Base-by-base conservation (phyloP, 371 early-diverging fungal genomes). In the Nematocida sp. region DNA sequence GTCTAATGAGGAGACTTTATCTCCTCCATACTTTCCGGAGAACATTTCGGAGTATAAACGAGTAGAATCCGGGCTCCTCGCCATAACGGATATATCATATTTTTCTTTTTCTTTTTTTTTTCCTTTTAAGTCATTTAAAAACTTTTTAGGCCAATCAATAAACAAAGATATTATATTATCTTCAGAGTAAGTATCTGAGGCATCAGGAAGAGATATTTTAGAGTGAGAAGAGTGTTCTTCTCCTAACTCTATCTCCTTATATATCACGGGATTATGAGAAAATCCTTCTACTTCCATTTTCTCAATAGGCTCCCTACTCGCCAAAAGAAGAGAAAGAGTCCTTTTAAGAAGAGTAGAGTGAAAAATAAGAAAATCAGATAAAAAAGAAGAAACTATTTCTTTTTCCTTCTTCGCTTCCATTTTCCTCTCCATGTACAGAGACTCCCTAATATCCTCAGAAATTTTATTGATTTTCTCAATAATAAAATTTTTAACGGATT, bases 1-100 rank as follows among this genome's bases (percentile, higher is more conserved):
- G 45, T 45, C 45, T 45, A 45, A 20, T 13, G 45, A 13, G 20
- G 13, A 13, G 13, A 13, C 45, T 13, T 13, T 13, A 45, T 13
- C 13, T 13, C 45, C 20, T 5, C 36, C 36, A 28, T 57, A 57
- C 42, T 57, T 57, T 5, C n/a, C 33, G n/a, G 28, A 11, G 39
- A 57, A 68, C 13, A 59, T 33, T 18, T 68, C 69, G 11, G 38
- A 36, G 47, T 68, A 68, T 35, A 68, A 13, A 7, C 33, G 28
- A 36, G 13, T 68, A 0, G 69, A 33, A n/a, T 26, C 33, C 9
- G 30, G 40, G n/a, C 30, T 26, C 45, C 69, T 28, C n/a, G 9
- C 28, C 4, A 68, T 60, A 1, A 16, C 16, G 16, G 67, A 9
- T 55, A 68, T 59, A 13, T 45, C 32, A 40, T 68, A 68, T 20